Evolutionary conservation across 1,284 basidiomycete species (phyloP).

Genomic region (Ganoderma boninense): DNA sequence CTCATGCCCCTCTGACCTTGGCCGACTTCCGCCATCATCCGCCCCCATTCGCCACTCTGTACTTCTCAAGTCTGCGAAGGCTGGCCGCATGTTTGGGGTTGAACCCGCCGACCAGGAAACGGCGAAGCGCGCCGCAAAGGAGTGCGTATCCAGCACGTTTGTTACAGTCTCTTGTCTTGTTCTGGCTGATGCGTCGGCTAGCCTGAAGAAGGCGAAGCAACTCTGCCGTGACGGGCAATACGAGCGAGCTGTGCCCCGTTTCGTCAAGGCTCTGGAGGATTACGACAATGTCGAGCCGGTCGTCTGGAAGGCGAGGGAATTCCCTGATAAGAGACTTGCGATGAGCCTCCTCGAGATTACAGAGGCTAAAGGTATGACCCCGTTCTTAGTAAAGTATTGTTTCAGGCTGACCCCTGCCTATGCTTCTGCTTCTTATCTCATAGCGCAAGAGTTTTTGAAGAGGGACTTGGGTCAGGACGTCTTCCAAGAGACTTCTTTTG

Average conservation of each 20-base stretch:
- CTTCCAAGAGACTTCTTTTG: constrained; percentile 44
- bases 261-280: constrained; percentile 32
- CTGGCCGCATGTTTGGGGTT: neutral
- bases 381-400: neutral
- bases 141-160: neutral
- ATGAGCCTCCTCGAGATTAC: constrained; percentile 25
- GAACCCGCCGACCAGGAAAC: neutral
- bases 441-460: constrained; percentile 31
- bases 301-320: constrained; percentile 24
- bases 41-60: neutral
- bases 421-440: neutral
- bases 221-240: neutral
- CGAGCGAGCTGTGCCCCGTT: constrained; percentile 28
- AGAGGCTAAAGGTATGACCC: constrained; percentile 24
- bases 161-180: neutral
- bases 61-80: neutral
- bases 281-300: constrained; percentile 32
- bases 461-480: constrained; percentile 39
- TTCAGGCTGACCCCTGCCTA: neutral
- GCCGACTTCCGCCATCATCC: neutral
- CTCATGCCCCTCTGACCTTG: neutral
- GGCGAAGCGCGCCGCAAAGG: neutral
- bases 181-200: neutral
- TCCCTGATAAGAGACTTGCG: constrained; percentile 19
- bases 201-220: constrained; percentile 1